Evolutionary conservation across 2,329 filamentous ascomycete species (phyloP).

Genomic region (Akanthomyces muscarius): DNA sequence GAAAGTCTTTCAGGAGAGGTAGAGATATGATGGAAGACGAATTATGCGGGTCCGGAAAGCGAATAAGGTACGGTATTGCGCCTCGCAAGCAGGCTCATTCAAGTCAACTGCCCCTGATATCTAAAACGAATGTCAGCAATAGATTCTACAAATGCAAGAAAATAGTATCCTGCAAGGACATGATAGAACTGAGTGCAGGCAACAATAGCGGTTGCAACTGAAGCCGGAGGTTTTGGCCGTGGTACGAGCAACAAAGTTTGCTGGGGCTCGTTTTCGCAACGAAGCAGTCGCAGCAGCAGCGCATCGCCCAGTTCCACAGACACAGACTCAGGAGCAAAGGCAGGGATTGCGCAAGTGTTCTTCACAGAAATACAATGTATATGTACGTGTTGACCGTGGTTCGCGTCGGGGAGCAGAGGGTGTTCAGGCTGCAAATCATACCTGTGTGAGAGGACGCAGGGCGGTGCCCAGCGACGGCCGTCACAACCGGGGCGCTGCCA

Average conservation of each 20-base stretch:
- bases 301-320: neutral
- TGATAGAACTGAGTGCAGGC: neutral
- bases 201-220: neutral
- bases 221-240: neutral
- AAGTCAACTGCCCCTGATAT: neutral
- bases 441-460: neutral
- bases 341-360: no score
- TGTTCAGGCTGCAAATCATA: slow-evolving; percentile 7
- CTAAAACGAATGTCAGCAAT: neutral
- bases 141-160: neutral
- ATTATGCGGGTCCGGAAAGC: neutral
- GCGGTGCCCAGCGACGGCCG: neutral
- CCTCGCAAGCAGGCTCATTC: neutral
- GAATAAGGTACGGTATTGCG: neutral
- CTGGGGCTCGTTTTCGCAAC: neutral
- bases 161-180: no score
- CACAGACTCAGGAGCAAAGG: neutral
- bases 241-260: slow-evolving; percentile 7
- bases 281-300: neutral
- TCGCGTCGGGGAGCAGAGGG: neutral
- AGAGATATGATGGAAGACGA: neutral
- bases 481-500: neutral
- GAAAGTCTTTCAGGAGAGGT: neutral
- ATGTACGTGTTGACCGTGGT: neutral
- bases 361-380: neutral